Conservation (phyloP, 768 basidiomycete genomes). For the Lactifluus rugatus region DNA sequence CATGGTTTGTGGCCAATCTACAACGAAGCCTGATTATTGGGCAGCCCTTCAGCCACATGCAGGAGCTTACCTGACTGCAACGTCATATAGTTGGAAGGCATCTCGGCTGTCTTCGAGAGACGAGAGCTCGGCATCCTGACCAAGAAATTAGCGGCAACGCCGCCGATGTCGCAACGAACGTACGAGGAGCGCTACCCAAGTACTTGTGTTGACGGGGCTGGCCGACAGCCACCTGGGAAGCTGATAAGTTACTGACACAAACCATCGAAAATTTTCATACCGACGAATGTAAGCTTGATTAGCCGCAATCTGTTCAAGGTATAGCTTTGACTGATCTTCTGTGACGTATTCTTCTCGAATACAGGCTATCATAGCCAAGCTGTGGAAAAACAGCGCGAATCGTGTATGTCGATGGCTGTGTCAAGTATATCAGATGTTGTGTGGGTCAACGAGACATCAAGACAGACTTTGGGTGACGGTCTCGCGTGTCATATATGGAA, state of each 20-base stretch:
- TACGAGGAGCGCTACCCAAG: conserved; percentile 63
- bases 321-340: conserved; percentile 30
- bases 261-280: conserved; percentile 27
- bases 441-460: not conserved
- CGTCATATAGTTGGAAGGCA: conserved; percentile 58
- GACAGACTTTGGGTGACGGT: conserved; percentile 53
- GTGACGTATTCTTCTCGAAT: conserved; percentile 37
- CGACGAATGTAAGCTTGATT: conserved; percentile 56
- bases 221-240: conserved; percentile 54
- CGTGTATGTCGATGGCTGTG: conserved; percentile 58
- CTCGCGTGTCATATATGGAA: conserved; percentile 46
- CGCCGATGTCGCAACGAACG: conserved; percentile 18
- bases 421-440: not conserved
- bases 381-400: conserved; percentile 62
- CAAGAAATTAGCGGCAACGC: not conserved
- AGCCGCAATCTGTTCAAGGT: conserved; percentile 45
- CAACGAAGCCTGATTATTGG: not conserved
- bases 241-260: not conserved
- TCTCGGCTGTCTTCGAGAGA: conserved; percentile 45
- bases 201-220: conserved; percentile 56
- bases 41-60: not conserved
- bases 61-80: conserved; percentile 47
- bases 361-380: conserved; percentile 53
- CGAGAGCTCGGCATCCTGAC: conserved; percentile 61
- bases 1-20: conserved; percentile 54